Evolutionary conservation across 495 filamentous ascomycete genomes (phyloP).

Genomic region (Xylaria scruposa): DNA sequence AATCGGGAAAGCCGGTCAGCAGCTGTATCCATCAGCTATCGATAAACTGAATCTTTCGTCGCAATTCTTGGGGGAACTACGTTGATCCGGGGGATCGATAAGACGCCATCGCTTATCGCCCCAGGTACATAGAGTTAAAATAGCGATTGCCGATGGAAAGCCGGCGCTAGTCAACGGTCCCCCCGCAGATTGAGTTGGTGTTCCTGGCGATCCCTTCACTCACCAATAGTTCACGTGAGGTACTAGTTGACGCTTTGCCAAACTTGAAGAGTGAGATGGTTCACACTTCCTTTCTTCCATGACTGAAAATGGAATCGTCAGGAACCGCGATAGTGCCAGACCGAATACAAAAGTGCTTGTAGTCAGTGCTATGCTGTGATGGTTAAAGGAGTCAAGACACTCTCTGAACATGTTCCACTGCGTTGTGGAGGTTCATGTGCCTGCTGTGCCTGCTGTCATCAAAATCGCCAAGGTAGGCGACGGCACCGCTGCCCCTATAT

Average conservation of each 20-base stretch:
- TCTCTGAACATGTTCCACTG: constrained; percentile 1
- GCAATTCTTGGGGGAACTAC: neutral
- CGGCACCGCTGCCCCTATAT: neutral
- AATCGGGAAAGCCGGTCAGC: constrained; percentile 18
- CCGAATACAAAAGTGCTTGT: neutral
- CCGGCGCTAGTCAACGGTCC: neutral
- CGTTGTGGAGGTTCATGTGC: neutral
- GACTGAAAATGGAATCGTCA: neutral
- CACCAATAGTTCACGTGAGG: neutral
- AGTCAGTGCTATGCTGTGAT: neutral
- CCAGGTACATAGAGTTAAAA: neutral
- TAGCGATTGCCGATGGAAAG: constrained; percentile 5
- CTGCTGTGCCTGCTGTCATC: neutral
- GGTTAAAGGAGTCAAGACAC: neutral
- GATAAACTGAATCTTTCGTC: neutral
- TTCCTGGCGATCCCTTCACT: constrained; percentile 17
- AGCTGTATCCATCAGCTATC: constrained; percentile 23
- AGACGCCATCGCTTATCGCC: constrained; percentile 16
- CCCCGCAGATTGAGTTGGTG: constrained; percentile 8
- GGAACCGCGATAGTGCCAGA: neutral
- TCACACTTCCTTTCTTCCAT: neutral
- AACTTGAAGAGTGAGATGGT: neutral
- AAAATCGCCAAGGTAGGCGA: neutral
- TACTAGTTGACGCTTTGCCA: neutral
- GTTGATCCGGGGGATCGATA: constrained; percentile 16